Evolutionary conservation across 108 stramenopile species (phyloP).

Genomic region (Aurantiochytrium sp.): DNA sequence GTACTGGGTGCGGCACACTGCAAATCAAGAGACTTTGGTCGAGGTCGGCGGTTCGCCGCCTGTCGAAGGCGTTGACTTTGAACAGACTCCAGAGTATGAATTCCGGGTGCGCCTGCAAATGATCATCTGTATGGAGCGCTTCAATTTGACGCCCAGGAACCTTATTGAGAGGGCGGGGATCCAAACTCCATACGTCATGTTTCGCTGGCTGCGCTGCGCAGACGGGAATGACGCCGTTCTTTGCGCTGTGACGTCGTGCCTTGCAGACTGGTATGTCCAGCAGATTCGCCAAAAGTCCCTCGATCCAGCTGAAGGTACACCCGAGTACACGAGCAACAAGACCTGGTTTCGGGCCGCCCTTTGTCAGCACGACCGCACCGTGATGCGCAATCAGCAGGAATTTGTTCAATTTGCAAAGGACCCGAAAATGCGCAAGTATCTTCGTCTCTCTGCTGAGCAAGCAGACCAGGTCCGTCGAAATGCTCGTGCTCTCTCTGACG

Average conservation of each 20-base stretch:
- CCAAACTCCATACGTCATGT: not conserved
- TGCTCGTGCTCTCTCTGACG: no score
- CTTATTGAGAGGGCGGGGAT: not conserved
- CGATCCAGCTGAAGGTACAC: not conserved
- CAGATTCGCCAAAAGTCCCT: not conserved
- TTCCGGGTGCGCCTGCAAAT: not conserved
- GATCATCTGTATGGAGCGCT: not conserved
- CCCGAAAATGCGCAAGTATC: no score
- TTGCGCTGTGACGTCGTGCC: not conserved
- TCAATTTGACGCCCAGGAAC: not conserved
- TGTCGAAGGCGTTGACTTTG: not conserved
- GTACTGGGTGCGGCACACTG: not conserved
- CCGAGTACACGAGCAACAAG: not conserved
- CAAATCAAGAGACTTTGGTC: not conserved
- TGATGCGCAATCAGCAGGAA: not conserved
- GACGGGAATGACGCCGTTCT: not conserved
- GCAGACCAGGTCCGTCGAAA: no score
- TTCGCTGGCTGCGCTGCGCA: not conserved
- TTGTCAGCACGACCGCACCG: not conserved
- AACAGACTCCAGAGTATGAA: not conserved
- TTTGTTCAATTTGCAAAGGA: not conserved
- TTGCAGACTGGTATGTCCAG: not conserved
- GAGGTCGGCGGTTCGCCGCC: not conserved
- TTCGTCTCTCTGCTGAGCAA: no score
- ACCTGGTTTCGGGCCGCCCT: not conserved